Evolutionary conservation across 2,329 filamentous ascomycete genomes (phyloP), one percentile per base, ranked within the genome.

Genomic region (Ceratocystis variospora): DNA sequence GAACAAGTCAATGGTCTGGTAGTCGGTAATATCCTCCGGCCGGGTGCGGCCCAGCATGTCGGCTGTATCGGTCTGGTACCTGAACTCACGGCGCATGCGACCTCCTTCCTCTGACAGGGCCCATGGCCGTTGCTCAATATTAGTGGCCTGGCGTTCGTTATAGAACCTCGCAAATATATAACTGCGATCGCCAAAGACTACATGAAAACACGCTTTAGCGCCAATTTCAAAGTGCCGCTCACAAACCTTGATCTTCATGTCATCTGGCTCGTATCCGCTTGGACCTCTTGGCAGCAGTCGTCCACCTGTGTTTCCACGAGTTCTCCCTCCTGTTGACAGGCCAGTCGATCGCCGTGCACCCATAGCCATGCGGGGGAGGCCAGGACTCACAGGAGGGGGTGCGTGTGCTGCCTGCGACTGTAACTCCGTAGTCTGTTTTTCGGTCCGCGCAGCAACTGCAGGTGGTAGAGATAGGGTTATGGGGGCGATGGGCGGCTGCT

Each of bases 121-220:
- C 94, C 94, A 99, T 0, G 93, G 90, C 0, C 89, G 88, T 75
- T 96, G 92, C 1, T 87, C 85, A 69, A 96, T 91, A 69, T 87
- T 85, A 74, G 87, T 83, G 15, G 89, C 90, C 71, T 86, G 83
- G 63, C 89, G 83, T 73, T 96, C 90, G 73, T 90, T 87, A 73
- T 96, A 93, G 37, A 97, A 80, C 72, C 93, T 86, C 71, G 94
- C 90, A 76, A 96, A 99, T 48, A 97, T 87, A 44, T 92, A 90
- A 73, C 90, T 96, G 77, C 93, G 96, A 75, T 99, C 94, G 46
- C 94, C 94, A 75, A 97, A 99, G 63, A 99, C 82, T 17, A 97
- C 89, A 73, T 97, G 93, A 75, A 97, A 99, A 67, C 96, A 85
- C 0, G 90, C 90, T 75, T 99, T 97, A 61, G 94, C 88, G 69